Evolutionary conservation across 257 asterid genomes (phyloP).

Genomic region (Avicennia marina): DNA sequence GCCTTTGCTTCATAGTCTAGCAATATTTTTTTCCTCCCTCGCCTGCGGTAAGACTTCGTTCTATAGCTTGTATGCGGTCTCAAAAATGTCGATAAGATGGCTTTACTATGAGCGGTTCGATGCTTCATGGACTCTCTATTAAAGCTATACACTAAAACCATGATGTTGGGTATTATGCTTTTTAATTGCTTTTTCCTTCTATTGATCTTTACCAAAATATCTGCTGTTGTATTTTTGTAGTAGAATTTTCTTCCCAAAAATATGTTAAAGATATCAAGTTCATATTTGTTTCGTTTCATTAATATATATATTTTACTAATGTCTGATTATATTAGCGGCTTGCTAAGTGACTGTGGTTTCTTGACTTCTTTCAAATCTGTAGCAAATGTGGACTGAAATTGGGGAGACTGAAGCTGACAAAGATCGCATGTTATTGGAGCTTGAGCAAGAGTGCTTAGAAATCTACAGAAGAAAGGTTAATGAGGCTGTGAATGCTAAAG

Average conservation of each 20-base stretch:
- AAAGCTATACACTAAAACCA: background rate
- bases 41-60: background rate
- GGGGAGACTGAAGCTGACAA: constrained; percentile 85
- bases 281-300: background rate
- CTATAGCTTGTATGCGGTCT: too few relatives aligned
- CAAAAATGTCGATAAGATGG: too few relatives aligned
- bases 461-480: constrained; percentile 82
- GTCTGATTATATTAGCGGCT: constrained; percentile 7
- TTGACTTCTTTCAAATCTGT: constrained; percentile 20
- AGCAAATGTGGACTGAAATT: constrained; percentile 91
- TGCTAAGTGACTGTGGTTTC: constrained; percentile 3
- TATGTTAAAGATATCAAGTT: too few relatives aligned
- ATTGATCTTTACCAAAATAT: background rate
- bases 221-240: background rate
- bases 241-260: background rate
- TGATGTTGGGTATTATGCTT: too few relatives aligned
- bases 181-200: background rate
- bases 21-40: too few relatives aligned
- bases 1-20: too few relatives aligned
- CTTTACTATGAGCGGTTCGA: background rate
- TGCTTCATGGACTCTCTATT: background rate
- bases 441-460: constrained; percentile 82
- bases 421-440: constrained; percentile 73
- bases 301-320: background rate
- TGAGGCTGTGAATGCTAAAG: constrained; percentile 72